phyloP scores from a whole-genome alignment of 208 protist genomes.

The Trichomonas gallinae region DNA sequence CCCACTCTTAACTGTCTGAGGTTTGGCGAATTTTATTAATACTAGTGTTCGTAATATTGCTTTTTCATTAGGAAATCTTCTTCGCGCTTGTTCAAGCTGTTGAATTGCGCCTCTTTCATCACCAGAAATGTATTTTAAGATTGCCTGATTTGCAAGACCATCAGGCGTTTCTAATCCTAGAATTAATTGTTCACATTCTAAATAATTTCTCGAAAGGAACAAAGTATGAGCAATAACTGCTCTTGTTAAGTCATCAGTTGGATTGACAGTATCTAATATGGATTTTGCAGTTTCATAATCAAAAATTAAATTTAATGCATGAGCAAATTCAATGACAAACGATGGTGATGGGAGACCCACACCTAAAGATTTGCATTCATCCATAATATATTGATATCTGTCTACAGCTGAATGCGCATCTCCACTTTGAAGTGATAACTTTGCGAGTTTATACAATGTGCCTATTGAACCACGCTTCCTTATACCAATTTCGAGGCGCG shows the following conservation, averaged over 20 bases:
- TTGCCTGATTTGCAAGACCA: background rate
- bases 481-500: background rate
- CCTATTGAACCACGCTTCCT: background rate
- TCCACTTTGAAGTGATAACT: background rate
- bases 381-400: background rate
- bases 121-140: background rate
- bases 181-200: background rate
- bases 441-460: background rate
- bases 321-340: background rate
- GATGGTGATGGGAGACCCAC: background rate
- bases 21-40: background rate
- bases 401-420: background rate
- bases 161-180: background rate
- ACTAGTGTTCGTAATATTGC: background rate
- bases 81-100: background rate
- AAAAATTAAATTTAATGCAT: background rate
- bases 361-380: background rate
- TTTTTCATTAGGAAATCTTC: background rate
- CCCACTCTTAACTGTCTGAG: background rate
- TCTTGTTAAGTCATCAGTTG: background rate
- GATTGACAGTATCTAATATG: background rate
- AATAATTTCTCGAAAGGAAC: background rate
- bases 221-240: background rate
- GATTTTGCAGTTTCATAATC: background rate
- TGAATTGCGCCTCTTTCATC: background rate